These are phyloP conservation scores for Podospora bellae-mahoneyi DNA, from an alignment of 495 filamentous ascomycete genomes.

Conservation along the genomic window DNA sequence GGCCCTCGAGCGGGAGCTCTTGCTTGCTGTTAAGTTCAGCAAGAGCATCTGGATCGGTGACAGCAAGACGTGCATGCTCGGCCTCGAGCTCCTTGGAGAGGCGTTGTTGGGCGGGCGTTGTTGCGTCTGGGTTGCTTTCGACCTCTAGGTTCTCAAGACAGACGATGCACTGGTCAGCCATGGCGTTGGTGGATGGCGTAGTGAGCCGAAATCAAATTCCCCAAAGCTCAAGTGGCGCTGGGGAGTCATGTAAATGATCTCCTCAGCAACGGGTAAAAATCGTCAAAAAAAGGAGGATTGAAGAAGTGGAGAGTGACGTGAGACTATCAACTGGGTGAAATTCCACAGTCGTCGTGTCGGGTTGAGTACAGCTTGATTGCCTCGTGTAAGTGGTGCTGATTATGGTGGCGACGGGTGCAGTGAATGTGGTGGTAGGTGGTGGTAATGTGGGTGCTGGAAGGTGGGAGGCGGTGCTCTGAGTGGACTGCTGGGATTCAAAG, in stretches of 20 bases:
- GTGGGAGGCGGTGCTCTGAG: not conserved
- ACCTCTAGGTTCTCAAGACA: slow-evolving; percentile 85
- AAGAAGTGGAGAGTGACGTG: not conserved
- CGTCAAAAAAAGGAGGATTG: not conserved
- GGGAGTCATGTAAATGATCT: slow-evolving; percentile 40
- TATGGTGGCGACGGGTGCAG: not conserved
- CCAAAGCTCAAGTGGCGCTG: slow-evolving; percentile 11
- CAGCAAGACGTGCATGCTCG: slow-evolving; percentile 24
- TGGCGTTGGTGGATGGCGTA: slow-evolving; percentile 35
- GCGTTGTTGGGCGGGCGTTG: slow-evolving; percentile 16
- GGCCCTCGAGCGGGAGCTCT: slow-evolving; percentile 11
- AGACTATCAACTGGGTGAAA: not conserved
- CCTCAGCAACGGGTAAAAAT: not conserved
- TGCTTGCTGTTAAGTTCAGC: slow-evolving; percentile 44
- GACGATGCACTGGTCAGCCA: slow-evolving; percentile 95
- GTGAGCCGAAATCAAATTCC: slow-evolving; percentile 9
- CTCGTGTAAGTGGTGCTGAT: not conserved
- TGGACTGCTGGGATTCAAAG: slow-evolving; percentile 14
- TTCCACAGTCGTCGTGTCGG: not conserved
- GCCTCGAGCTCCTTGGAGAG: slow-evolving; percentile 14
- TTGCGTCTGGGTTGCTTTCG: slow-evolving; percentile 27
- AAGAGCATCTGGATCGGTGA: slow-evolving; percentile 43
- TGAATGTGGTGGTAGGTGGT: not conserved
- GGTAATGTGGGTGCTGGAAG: not conserved
- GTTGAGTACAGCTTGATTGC: slow-evolving; percentile 3